These are phyloP conservation scores for Xylariomycetidae sp. DNA, from an alignment of 2,329 filamentous ascomycete genomes.

Conservation along the genomic window DNA sequence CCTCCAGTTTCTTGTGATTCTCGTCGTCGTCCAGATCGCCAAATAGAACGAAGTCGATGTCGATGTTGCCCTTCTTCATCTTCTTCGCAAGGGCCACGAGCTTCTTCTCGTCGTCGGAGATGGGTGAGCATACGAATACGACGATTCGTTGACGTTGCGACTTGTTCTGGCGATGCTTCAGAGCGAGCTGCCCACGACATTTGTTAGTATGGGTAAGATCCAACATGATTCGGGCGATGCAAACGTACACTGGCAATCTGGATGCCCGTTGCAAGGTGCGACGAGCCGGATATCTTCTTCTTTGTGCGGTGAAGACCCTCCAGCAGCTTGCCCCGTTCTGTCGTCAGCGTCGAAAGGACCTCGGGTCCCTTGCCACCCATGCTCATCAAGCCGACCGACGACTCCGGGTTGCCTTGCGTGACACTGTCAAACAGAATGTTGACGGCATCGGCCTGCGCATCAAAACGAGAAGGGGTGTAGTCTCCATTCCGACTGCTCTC, in stretches of 20 bases:
- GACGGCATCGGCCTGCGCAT: conserved; percentile 91
- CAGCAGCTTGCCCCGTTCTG: conserved; percentile 91
- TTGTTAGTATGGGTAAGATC: conserved; percentile 16
- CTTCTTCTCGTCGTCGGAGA: conserved; percentile 83
- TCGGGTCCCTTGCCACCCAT: conserved; percentile 98
- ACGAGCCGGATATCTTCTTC: conserved; percentile 83
- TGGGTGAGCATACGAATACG: conserved; percentile 90
- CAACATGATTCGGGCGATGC: conserved; percentile 14
- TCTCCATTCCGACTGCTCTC: conserved; percentile 98
- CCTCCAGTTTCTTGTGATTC: conserved; percentile 83
- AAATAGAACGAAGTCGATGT: conserved; percentile 91
- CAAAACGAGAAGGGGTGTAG: conserved; percentile 83
- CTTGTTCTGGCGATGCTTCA: conserved; percentile 98
- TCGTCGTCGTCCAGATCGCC: conserved; percentile 88
- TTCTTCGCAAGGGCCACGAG: conserved; percentile 88
- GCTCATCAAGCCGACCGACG: conserved; percentile 95
- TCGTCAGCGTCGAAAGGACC: conserved; percentile 92
- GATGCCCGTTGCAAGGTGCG: conserved; percentile 87
- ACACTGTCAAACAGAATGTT: conserved; percentile 94
- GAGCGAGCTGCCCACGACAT: conserved; percentile 60
- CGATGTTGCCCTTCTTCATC: conserved; percentile 97
- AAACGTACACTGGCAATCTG: conserved; percentile 85
- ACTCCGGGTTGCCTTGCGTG: conserved; percentile 92
- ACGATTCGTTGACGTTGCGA: conserved; percentile 94
- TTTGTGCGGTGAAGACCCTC: conserved; percentile 85